Evolutionary conservation across 83 land plant genomes (phyloP), one percentile per base, ranked within the genome.

Genomic region (Diphasiastrum complanatum): DNA sequence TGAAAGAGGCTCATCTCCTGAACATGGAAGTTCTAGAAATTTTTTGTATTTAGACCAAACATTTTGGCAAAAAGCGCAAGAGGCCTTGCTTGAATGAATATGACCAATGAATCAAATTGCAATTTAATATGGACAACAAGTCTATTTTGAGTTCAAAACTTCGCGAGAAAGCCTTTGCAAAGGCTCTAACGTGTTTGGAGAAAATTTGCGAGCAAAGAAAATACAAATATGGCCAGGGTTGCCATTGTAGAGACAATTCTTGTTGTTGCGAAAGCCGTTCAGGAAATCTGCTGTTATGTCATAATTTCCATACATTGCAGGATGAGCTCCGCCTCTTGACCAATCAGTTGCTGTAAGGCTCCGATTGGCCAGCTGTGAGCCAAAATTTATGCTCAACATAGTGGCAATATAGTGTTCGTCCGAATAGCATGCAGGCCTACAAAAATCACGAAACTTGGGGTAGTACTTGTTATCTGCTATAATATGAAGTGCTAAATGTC

Each of bases 391-490:
- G 33, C 34, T 54, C 33, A 54, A 28, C 58, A 54, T 54, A 4
- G 34, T 54, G 10, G 58, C 33, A 3, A 54, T 25, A 28, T 54
- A 54, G 33, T 54, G 58, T 28, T 54, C 58, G n/a, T 54, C 58
- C 3, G 29, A 28, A 25, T 54, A 54, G n/a, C 58, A 54, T 11
- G 47, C 67, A n/a, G n/a, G n/a, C 58, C 58, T 22, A 28, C 58
- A 54, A 28, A 26, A 54, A 28, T 47, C 19, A n/a, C 34, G 10
- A 18, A 71, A 71, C 43, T 63, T 71, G 23, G 49, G 32, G 28
- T 64, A 71, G 40, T 71, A 64, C 37, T 18, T 20, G 1, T 50
- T 64, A 28, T 71, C 74, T 5, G 69, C 0, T 1, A 56, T 61
- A 1, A 53, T 54, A 31, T 45, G 0, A 11, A 54, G 47, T 1